phyloP scores from a whole-genome alignment of 495 filamentous ascomycete genomes.

The Neurospora hispaniola region DNA sequence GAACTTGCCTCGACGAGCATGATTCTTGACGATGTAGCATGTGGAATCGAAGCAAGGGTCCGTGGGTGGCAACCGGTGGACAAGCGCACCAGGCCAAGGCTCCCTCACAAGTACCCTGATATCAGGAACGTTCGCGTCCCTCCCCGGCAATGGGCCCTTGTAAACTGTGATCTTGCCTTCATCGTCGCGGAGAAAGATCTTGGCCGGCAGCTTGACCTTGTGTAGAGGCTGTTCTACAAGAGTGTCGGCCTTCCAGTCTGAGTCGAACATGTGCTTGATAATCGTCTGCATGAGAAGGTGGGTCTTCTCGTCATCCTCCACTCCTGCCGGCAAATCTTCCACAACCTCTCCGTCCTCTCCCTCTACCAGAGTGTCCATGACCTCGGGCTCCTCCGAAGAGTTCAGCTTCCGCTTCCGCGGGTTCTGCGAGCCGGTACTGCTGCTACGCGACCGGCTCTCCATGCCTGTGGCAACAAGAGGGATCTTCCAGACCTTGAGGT shows the following conservation, averaged over 20 bases:
- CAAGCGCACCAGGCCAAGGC: slow-evolving; percentile 71
- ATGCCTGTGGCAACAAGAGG: slow-evolving; percentile 30
- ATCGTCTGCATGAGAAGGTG: slow-evolving; percentile 46
- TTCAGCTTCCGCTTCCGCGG: slow-evolving; percentile 13
- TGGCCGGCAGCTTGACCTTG: slow-evolving; percentile 55
- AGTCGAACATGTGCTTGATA: slow-evolving; percentile 74
- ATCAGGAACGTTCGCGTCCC: slow-evolving; percentile 40
- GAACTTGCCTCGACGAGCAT: slow-evolving; percentile 73
- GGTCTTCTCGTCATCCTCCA: slow-evolving; percentile 22
- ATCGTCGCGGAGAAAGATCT: slow-evolving; percentile 56
- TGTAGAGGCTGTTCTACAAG: slow-evolving; percentile 53
- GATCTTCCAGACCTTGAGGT: slow-evolving; percentile 76
- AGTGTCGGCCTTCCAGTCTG: slow-evolving; percentile 59
- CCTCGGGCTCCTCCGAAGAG: slow-evolving; percentile 35
- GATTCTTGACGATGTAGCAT: slow-evolving; percentile 73
- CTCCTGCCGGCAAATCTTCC: slow-evolving; percentile 6
- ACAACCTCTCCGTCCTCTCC: background rate
- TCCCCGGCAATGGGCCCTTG: slow-evolving; percentile 50
- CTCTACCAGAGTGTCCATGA: slow-evolving; percentile 38
- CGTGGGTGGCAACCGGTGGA: slow-evolving; percentile 55
- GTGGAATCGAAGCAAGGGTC: slow-evolving; percentile 53
- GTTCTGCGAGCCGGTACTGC: slow-evolving; percentile 9
- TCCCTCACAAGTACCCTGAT: slow-evolving; percentile 64
- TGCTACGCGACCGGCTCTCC: slow-evolving; percentile 3
- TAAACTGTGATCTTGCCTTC: slow-evolving; percentile 59